Conservation (phyloP, 345 rosid genomes). For the Clarkia xantiana region DNA sequence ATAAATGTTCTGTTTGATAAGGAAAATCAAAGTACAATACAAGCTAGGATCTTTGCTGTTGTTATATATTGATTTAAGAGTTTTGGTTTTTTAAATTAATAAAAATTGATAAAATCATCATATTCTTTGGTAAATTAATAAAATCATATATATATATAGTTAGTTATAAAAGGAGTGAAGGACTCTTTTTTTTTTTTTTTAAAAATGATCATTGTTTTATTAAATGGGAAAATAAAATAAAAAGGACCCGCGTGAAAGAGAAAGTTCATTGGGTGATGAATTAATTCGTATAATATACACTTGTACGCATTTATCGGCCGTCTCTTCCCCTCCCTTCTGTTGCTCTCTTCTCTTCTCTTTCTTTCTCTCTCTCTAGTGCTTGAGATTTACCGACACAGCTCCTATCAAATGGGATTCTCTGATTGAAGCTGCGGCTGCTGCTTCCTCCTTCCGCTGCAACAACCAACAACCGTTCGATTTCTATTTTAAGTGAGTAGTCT, state of each 20-base stretch:
- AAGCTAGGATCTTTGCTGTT: no score
- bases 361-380: conserved; percentile 16
- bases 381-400: conserved; percentile 57
- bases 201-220: background rate
- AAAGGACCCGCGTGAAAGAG: conserved; percentile 36
- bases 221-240: conserved; percentile 3
- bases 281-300: conserved; percentile 39
- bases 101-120: no score
- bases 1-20: no score
- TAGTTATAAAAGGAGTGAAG: background rate
- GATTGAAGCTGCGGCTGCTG: conserved; percentile 13
- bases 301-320: conserved; percentile 24
- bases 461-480: background rate
- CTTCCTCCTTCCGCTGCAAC: background rate
- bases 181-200: background rate
- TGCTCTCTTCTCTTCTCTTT: conserved; percentile 5
- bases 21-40: no score
- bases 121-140: no score
- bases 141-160: no score
- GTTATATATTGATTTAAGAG: no score
- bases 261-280: conserved; percentile 40
- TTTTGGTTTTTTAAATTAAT: no score
- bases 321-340: conserved; percentile 3
- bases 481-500: conserved; percentile 13
- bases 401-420: conserved; percentile 41